Conservation (phyloP, 805 yeast genomes). For the Metschnikowia continentalis region DNA sequence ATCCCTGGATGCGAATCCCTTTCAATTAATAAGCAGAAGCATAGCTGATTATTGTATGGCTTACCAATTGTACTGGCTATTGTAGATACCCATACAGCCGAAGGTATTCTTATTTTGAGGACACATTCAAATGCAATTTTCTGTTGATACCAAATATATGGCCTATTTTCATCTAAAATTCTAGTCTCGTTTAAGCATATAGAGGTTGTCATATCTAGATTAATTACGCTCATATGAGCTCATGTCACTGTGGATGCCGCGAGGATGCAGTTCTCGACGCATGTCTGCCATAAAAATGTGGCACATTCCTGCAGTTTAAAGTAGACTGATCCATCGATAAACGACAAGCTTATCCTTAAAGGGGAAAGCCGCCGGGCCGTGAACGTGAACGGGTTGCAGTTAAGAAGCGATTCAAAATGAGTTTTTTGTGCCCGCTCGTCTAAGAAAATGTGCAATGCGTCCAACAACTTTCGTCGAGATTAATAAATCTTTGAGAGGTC, state of each 20-base stretch:
- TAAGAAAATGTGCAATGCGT: neutral
- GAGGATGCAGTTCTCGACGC: neutral
- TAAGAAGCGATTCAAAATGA: neutral
- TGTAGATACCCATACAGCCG: neutral
- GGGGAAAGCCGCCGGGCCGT: neutral
- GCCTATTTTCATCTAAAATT: neutral
- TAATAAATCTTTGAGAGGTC: conserved; percentile 11
- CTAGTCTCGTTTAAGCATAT: too few species aligned
- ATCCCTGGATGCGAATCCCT: neutral
- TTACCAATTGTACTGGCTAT: neutral
- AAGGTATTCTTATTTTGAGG: neutral
- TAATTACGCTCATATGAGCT: neutral
- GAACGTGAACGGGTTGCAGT: neutral
- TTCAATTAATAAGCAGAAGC: neutral
- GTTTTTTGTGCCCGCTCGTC: neutral
- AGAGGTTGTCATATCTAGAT: neutral
- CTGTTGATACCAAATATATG: neutral
- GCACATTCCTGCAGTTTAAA: neutral
- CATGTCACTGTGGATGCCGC: conserved; percentile 2
- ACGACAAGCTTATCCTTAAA: neutral
- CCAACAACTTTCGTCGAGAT: neutral
- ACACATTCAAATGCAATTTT: neutral
- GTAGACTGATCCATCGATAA: neutral
- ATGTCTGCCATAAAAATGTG: neutral
- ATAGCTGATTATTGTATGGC: neutral